A percentile compares a stretch with the other conserved stretches of the same genome.
These are phyloP conservation scores for Gentiana straminea DNA, from an alignment of 257 asterid species.

Conservation along the genomic window DNA sequence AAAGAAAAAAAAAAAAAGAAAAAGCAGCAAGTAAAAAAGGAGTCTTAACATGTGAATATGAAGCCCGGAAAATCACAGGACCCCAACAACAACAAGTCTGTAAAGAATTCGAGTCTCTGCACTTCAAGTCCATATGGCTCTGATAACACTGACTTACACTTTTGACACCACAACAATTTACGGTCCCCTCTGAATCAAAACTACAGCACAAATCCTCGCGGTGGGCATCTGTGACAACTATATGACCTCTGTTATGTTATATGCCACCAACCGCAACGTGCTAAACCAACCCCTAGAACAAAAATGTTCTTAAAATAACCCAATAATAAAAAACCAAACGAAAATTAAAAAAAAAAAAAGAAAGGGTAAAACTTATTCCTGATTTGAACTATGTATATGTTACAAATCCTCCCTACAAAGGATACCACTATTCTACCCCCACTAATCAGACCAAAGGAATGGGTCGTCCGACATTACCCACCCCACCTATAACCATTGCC, in stretches of 20 bases:
- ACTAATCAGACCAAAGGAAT: constrained; percentile 31
- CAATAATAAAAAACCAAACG: no score
- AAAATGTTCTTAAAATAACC: constrained; percentile 9
- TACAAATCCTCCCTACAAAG: constrained; percentile 54
- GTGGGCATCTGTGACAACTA: constrained; percentile 31
- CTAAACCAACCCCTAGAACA: constrained; percentile 18
- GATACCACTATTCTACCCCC: constrained; percentile 58
- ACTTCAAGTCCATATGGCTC: no score
- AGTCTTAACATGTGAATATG: no score
- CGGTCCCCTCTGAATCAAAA: constrained; percentile 28
- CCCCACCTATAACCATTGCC: constrained; percentile 7
- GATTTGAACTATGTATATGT: constrained; percentile 57
- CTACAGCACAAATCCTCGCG: constrained; percentile 28
- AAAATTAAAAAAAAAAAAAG: constrained; percentile 7
- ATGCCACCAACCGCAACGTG: constrained; percentile 27
- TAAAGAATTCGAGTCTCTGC: no score
- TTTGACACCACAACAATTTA: constrained; percentile 7
- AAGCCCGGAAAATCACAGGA: no score
- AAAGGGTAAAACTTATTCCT: constrained; percentile 39
- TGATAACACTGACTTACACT: constrained; percentile 10
- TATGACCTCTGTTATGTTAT: constrained; percentile 30
- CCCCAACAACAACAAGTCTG: no score
- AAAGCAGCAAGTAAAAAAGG: no score
- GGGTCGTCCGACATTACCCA: constrained; percentile 25
- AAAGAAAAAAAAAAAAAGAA: no score